Percentiles rank a stretch among this genome's conserved stretches.
Evolutionary conservation across 2,329 filamentous ascomycete species (phyloP).

Genomic region (Fusarium chlamydosporum): DNA sequence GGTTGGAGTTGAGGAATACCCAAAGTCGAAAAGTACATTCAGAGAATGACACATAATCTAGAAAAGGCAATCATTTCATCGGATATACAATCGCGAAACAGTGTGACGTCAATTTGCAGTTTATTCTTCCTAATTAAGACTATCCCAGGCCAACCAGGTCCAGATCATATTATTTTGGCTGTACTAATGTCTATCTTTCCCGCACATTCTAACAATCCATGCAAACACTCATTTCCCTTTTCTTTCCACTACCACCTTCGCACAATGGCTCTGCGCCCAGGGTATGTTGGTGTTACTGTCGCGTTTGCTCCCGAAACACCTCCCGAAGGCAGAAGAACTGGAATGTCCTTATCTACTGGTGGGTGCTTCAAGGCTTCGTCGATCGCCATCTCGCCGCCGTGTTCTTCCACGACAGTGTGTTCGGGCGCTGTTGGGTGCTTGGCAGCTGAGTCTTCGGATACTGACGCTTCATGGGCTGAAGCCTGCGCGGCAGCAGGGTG

Average conservation of each 20-base stretch:
- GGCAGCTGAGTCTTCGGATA: background rate
- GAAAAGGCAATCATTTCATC: background rate
- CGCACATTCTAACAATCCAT: background rate
- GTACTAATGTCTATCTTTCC: slow-evolving; percentile 1
- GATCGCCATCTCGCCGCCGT: background rate
- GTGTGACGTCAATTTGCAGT: slow-evolving; percentile 9
- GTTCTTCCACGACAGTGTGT: background rate
- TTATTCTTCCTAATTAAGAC: slow-evolving; percentile 31
- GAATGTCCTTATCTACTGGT: slow-evolving; percentile 4
- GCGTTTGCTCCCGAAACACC: slow-evolving; percentile 7
- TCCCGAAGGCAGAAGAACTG: slow-evolving; percentile 13
- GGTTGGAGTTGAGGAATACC: background rate
- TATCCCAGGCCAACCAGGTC: slow-evolving; percentile 16
- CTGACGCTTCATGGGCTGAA: background rate
- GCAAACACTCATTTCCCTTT: background rate
- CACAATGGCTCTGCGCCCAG: slow-evolving; percentile 24
- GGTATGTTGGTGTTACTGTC: slow-evolving; percentile 15
- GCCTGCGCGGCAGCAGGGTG: background rate
- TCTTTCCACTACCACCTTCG: slow-evolving; percentile 18
- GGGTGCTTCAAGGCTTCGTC: slow-evolving; percentile 1
- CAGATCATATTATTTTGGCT: slow-evolving; percentile 31
- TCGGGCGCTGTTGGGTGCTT: background rate
- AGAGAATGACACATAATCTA: background rate
- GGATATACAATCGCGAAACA: background rate
- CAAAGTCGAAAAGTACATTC: background rate